Conservation (phyloP, 108 stramenopile species). For the Discostella pseudostelligera region DNA sequence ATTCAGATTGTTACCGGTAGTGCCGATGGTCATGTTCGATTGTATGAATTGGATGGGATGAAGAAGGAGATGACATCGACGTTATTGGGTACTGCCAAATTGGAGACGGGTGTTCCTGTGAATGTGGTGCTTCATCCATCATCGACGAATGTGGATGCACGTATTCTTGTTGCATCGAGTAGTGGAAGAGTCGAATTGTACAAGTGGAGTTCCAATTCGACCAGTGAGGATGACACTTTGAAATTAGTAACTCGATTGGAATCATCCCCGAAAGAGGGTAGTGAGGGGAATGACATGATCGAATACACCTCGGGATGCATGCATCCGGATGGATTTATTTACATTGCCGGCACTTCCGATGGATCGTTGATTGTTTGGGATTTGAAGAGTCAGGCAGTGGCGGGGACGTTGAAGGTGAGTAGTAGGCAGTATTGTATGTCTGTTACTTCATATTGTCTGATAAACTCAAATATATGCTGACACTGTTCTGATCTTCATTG, state of each 20-base stretch:
- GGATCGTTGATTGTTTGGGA: conserved; percentile 82
- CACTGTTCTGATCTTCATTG: neutral
- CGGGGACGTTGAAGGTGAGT: conserved; percentile 46
- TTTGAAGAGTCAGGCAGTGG: conserved; percentile 73
- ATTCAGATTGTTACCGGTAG: conserved; percentile 32
- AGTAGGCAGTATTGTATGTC: conserved; percentile 7
- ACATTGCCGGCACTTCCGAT: conserved; percentile 56
- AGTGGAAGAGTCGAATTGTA: conserved; percentile 24
- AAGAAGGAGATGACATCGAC: conserved; percentile 11
- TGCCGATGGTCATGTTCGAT: conserved; percentile 16
- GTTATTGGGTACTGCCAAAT: conserved; percentile 1
- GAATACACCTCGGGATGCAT: conserved; percentile 60
- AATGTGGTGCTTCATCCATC: conserved; percentile 58
- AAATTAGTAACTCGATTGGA: conserved; percentile 25
- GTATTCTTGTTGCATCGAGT: conserved; percentile 18
- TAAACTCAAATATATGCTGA: neutral
- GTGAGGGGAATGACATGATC: conserved; percentile 5
- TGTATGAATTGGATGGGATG: conserved; percentile 12
- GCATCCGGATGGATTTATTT: conserved; percentile 93
- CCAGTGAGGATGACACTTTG: conserved; percentile 6
- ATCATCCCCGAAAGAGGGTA: conserved; percentile 26
- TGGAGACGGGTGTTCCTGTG: conserved; percentile 21
- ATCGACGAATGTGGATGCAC: conserved; percentile 28
- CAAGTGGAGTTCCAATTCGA: conserved; percentile 3
- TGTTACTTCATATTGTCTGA: conserved; percentile 2